Base-by-base conservation (phyloP, 441 rosid species). In the Syzygium malaccense region DNA sequence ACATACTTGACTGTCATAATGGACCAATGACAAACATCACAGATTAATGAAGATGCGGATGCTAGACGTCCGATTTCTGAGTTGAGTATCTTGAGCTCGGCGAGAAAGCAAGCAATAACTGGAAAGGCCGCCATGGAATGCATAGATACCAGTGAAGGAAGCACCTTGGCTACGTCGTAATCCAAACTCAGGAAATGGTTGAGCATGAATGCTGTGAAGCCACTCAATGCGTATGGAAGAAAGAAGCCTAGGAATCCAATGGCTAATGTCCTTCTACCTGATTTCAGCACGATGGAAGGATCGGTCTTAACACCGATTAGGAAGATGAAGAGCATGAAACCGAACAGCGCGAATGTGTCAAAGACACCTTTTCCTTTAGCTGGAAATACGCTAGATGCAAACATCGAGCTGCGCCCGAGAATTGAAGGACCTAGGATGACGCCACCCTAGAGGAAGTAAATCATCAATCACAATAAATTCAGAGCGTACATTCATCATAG, bases 341-440 rank as follows among this genome's bases (percentile, higher is more conserved):
- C 93, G n/a, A 92, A 91, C 32, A 87, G 80, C 23, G 93, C 88
- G 23, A 91, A 68, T 7, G 93, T 91, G 54, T 91, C 91, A 12
- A 91, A 80, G 18, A 87, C 51, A 33, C 53, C 51, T 87, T 80
- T 90, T 66, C 92, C 91, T 71, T 86, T 88, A 23, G 66, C 11
- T 30, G 94, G 92, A 86, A 91, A 92, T 49, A 91, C 54, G 13
- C 80, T 90, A n/a, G 89, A 37, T 49, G 64, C 85, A 25, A 91
- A 90, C 20, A 25, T 32, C 18, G 86, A 7, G 89, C 83, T 88
- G 64, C 86, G 85, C 32, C 94, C 93, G 49, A 92, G 92, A 48
- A 92, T 55, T 19, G 94, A 91, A 86, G 94, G 94, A 89, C 94
- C 94, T 48, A 91, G 91, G 87, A 92, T 48, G 80, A 90, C 87